phyloP scores from a whole-genome alignment of 23 red algal species.

The Agarophyton chilense region DNA sequence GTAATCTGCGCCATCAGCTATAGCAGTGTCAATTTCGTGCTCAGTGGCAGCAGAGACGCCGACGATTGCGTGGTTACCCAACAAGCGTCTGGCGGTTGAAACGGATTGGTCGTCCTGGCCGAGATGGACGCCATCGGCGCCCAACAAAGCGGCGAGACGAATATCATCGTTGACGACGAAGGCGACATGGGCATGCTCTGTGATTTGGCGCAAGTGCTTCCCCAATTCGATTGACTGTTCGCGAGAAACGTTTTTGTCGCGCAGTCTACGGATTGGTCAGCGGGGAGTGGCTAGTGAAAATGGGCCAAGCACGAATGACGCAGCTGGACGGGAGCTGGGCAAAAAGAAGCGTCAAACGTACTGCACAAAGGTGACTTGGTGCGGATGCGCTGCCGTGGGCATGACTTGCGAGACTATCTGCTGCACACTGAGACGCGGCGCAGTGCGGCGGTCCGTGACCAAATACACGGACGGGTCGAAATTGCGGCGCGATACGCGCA shows the following conservation, averaged over 20 bases:
- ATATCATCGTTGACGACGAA: conserved; percentile 93
- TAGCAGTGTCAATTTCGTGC: conserved; percentile 61
- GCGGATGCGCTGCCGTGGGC: background rate
- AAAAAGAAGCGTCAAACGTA: background rate
- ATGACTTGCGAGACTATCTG: background rate
- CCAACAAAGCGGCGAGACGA: conserved; percentile 71
- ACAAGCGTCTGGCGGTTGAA: conserved; percentile 32
- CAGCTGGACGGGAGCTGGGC: background rate
- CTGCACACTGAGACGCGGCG: conserved; percentile 2
- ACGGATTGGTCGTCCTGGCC: conserved; percentile 90
- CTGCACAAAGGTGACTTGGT: conserved; percentile 29
- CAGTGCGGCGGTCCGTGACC: conserved; percentile 18
- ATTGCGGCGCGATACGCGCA: conserved; percentile 14
- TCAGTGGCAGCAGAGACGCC: conserved; percentile 83
- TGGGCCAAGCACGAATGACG: no score
- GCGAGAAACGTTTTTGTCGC: conserved; percentile 68
- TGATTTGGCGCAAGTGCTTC: conserved; percentile 40
- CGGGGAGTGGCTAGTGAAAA: no score
- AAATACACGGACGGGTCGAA: conserved; percentile 53
- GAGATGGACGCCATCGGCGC: conserved; percentile 96
- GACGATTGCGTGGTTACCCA: conserved; percentile 56
- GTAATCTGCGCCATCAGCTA: conserved; percentile 72
- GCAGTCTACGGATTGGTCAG: conserved; percentile 51
- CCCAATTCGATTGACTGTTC: conserved; percentile 36
- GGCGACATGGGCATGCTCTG: conserved; percentile 9